These are phyloP conservation scores for Osmanthus fragrans DNA, from an alignment of 257 asterid species.

Conservation along the genomic window DNA sequence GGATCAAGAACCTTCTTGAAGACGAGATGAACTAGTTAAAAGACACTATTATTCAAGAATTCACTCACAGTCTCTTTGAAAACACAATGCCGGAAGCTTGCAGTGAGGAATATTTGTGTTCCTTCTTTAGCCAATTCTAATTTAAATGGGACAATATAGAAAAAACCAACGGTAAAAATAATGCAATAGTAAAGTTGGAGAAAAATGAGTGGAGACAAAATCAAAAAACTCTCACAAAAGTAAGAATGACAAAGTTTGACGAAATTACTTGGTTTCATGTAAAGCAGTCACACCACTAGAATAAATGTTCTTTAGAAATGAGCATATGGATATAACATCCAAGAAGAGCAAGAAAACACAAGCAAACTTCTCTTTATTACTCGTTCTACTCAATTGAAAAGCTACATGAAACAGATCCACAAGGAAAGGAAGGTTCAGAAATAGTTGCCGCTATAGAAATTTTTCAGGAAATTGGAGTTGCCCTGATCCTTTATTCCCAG, in stretches of 20 bases:
- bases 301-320: neutral
- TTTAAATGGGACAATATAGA: neutral
- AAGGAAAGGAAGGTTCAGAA: conserved; percentile 36
- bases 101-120: too few species aligned
- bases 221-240: neutral
- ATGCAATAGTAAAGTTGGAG: neutral
- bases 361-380: conserved; percentile 27
- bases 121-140: too few species aligned
- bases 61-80: too few species aligned
- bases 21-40: too few species aligned
- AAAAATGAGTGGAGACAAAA: neutral
- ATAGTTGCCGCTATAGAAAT: conserved; percentile 79
- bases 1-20: too few species aligned
- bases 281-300: neutral
- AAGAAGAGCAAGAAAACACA: conserved; percentile 19
- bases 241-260: neutral
- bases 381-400: conserved; percentile 17
- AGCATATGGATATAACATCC: neutral
- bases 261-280: neutral
- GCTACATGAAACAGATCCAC: conserved; percentile 20
- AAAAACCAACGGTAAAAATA: neutral
- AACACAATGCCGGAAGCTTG: too few species aligned
- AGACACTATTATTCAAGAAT: too few species aligned
- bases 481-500: conserved; percentile 52
- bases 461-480: conserved; percentile 64